A percentile compares a stretch with the other conserved stretches of the same genome.
phyloP scores from a whole-genome alignment of 2,329 filamentous ascomycete genomes.

The Cladophialophora carrionii region DNA sequence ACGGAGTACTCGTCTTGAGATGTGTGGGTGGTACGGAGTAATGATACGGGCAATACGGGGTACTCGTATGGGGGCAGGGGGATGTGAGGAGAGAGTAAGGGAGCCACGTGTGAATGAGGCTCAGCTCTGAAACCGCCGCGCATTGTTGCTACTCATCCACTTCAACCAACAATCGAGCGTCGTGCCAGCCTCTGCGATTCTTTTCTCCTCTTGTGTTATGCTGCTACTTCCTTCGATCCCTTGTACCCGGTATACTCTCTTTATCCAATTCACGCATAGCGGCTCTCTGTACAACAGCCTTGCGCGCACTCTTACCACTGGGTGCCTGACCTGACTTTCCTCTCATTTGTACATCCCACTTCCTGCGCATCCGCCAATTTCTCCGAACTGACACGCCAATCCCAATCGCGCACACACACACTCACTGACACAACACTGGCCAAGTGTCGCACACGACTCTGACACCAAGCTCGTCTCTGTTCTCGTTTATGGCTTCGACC shows the following conservation, averaged over 20 bases:
- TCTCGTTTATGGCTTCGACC: slow-evolving; percentile 35
- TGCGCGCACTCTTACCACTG: neutral
- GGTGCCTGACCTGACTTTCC: slow-evolving; percentile 10
- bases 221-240: neutral
- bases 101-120: slow-evolving; percentile 14
- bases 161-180: neutral
- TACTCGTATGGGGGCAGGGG: no score
- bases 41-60: neutral
- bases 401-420: neutral
- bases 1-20: neutral
- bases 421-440: neutral
- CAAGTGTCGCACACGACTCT: neutral
- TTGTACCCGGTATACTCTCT: neutral
- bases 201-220: neutral
- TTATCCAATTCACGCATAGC: neutral
- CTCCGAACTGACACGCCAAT: neutral
- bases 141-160: slow-evolving; percentile 1
- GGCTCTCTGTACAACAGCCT: slow-evolving; percentile 6
- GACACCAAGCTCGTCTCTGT: neutral
- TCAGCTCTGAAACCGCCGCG: slow-evolving; percentile 10
- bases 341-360: slow-evolving; percentile 4
- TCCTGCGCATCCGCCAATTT: slow-evolving; percentile 7
- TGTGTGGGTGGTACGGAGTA: neutral
- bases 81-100: no score
- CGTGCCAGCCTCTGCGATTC: neutral